Percentiles rank a stretch among this genome's conserved stretches.
These are phyloP conservation scores for Erythrophleum fordii DNA, from an alignment of 306 rosid species.

Conservation along the genomic window DNA sequence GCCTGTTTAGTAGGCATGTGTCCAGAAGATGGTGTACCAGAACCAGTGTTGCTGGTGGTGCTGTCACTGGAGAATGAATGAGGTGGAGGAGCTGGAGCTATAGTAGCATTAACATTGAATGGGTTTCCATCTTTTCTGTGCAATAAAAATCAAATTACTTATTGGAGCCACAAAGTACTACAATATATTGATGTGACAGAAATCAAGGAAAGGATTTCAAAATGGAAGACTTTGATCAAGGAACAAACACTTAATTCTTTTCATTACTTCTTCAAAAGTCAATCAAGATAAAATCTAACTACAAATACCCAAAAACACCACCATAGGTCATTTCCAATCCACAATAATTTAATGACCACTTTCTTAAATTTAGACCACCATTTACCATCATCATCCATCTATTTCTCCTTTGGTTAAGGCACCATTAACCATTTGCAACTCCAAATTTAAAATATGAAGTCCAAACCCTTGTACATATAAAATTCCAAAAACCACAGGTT, in stretches of 20 bases:
- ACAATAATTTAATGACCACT: background rate
- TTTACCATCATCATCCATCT: background rate
- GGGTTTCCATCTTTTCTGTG: constrained; percentile 90
- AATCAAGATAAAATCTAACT: constrained; percentile 6
- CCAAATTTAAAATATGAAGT: constrained; percentile 4
- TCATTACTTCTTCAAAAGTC: too few species aligned
- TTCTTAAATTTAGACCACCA: background rate
- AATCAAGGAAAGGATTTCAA: constrained; percentile 9
- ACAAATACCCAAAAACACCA: background rate
- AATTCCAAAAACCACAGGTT: constrained; percentile 4
- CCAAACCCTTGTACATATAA: background rate
- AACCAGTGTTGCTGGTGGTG: constrained; percentile 51
- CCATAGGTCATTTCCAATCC: background rate
- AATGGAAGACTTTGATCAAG: background rate
- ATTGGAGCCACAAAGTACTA: constrained; percentile 33
- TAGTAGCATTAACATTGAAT: constrained; percentile 60
- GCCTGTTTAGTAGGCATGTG: constrained; percentile 60
- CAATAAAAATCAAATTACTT: constrained; percentile 32
- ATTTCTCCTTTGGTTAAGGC: constrained; percentile 13
- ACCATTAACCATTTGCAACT: background rate
- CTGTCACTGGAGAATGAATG: constrained; percentile 47
- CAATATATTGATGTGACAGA: constrained; percentile 13
- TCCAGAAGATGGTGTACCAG: constrained; percentile 55
- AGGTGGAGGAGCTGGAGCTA: constrained; percentile 61
- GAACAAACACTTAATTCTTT: constrained; percentile 7